Base-by-base conservation (phyloP, 1,284 basidiomycete species). In the Pseudozyma tsukubaensis region DNA sequence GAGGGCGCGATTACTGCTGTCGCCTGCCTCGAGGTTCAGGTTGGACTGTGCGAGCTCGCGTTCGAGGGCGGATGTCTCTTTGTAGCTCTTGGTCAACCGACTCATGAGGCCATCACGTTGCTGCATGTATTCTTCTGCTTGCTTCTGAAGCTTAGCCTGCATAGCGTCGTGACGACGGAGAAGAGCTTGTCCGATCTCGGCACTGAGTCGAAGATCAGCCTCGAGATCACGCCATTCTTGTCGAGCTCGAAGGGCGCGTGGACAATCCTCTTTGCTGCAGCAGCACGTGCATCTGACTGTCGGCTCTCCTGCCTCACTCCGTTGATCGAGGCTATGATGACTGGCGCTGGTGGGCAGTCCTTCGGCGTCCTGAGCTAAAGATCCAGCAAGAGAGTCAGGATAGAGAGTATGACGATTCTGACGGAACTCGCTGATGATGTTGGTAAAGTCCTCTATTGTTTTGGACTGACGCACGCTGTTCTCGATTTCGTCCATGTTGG, bases 131-230 rank as follows among this genome's bases (percentile, higher is more conserved):
- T 76, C 85, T 78, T 79, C 86, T 76, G 72, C 63, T 40, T 81
- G 81, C 43, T 80, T 78, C 36, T 81, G 78, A 10, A 71, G 52
- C 75, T 89, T 88, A 59, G 91, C 89, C 51, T 94, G 89, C 83
- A 92, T 92, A 4, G 91, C 92, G 85, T 96, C 94, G 83, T 94
- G 93, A 69, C 91, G 88, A 80, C 92, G 90, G 50, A 97, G 85
- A 48, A 98, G 86, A 1, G 94, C 94, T 85, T 94, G 92, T 1
- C 95, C 95, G 50, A 97, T 91, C 87, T 97, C 94, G 94, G 82
- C 82, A 44, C 81, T 83, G n/a, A 84, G 74, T 16, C 79, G 76
- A 21, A 84, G 73, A 49, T 84, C 81, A 11, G 74, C 72, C 52
- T 84, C 82, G 50, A 84, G 72, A 24, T 83, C 77, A n/a, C 74